Percentiles rank a stretch among this genome's conserved stretches.
Evolutionary conservation across 345 rosid genomes (phyloP).

Genomic region (Balakata baccata): DNA sequence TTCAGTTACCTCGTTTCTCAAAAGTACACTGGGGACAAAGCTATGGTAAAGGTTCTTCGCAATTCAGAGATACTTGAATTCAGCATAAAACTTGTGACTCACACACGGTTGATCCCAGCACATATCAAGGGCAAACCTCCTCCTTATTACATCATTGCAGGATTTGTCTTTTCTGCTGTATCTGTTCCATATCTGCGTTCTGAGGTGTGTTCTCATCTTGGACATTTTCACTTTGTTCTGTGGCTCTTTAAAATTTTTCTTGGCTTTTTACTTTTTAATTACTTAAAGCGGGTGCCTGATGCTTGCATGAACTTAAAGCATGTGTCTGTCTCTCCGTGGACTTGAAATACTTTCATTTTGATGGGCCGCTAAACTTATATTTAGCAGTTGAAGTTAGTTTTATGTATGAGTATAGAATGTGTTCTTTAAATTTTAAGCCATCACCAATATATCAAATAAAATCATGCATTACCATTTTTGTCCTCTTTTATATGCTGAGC

Average conservation of each 20-base stretch:
- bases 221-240: background rate
- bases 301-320: background rate
- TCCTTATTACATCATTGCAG: slow-evolving; percentile 85
- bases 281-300: background rate
- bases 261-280: background rate
- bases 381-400: background rate
- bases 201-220: slow-evolving; percentile 50
- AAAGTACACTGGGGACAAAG: slow-evolving; percentile 86
- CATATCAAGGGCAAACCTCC: slow-evolving; percentile 78
- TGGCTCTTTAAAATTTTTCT: background rate
- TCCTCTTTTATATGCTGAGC: background rate
- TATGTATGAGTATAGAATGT: background rate
- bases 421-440: background rate
- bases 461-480: background rate
- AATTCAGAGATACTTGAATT: slow-evolving; percentile 56
- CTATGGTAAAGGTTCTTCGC: slow-evolving; percentile 72
- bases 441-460: background rate
- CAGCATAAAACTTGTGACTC: slow-evolving; percentile 79
- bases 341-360: background rate
- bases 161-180: slow-evolving; percentile 80
- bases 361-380: background rate
- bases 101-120: slow-evolving; percentile 81
- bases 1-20: slow-evolving; percentile 93
- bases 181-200: slow-evolving; percentile 91
- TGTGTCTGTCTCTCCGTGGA: background rate